Evolutionary conservation across 345 rosid genomes (phyloP).

Genomic region (Garcia nutans): DNA sequence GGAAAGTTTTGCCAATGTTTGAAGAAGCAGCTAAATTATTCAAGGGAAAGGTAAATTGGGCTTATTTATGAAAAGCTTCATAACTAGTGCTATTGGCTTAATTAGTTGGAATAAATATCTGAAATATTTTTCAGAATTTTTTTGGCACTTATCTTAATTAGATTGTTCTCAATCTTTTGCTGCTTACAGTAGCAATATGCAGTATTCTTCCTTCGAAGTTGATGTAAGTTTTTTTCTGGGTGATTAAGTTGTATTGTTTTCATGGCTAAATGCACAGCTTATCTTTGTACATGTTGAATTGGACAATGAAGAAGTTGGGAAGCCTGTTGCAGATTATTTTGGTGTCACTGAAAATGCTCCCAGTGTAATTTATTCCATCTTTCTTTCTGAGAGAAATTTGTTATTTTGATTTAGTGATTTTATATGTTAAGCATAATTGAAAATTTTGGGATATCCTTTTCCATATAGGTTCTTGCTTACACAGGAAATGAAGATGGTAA

Average conservation of each 20-base stretch:
- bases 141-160: background rate
- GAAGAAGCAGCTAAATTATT: slow-evolving; percentile 80
- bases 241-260: background rate
- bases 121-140: background rate
- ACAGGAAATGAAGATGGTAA: slow-evolving; percentile 82
- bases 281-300: slow-evolving; percentile 79
- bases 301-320: slow-evolving; percentile 92
- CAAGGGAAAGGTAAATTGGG: slow-evolving; percentile 79
- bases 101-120: background rate
- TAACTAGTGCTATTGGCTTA: background rate
- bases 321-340: slow-evolving; percentile 91
- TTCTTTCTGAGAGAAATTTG: background rate
- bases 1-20: slow-evolving; percentile 58
- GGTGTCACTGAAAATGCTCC: slow-evolving; percentile 71
- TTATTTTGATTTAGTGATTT: background rate
- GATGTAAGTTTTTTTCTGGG: background rate
- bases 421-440: slow-evolving; percentile 7
- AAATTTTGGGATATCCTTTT: slow-evolving; percentile 11
- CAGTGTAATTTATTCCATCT: slow-evolving; percentile 33
- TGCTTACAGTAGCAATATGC: background rate
- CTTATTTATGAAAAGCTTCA: background rate
- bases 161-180: background rate
- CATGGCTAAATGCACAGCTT: slow-evolving; percentile 59
- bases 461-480: slow-evolving; percentile 68
- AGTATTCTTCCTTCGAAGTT: background rate